Evolutionary conservation across 192 early-diverging fungal species (phyloP), one percentile per base, ranked within the genome.

Genomic region (Polychytrium aggregatum): DNA sequence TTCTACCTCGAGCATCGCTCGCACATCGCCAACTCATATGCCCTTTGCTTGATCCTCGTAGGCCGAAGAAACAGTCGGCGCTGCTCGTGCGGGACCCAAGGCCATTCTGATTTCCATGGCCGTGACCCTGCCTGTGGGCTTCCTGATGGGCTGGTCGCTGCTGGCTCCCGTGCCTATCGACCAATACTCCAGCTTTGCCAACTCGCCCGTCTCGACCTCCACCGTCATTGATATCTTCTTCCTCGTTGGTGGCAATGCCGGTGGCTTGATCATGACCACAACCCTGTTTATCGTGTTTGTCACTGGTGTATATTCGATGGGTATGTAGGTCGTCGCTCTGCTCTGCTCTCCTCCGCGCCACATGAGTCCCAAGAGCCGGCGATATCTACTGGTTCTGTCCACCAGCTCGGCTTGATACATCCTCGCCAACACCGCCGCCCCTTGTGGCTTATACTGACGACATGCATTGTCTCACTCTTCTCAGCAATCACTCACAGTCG

Each of bases 331-430:
- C n/a, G n/a, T n/a, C n/a, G n/a, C n/a, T n/a, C n/a, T n/a, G n/a
- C n/a, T n/a, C n/a, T n/a, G n/a, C n/a, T n/a, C n/a, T n/a, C n/a
- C n/a, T n/a, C n/a, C n/a, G n/a, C n/a, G n/a, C n/a, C n/a, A n/a
- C n/a, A n/a, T n/a, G n/a, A n/a, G n/a, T n/a, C n/a, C n/a, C n/a
- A n/a, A n/a, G n/a, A n/a, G n/a, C n/a, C n/a, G n/a, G n/a, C n/a
- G n/a, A n/a, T n/a, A n/a, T n/a, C n/a, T n/a, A n/a, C n/a, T 65
- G 36, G 63, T 68, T 43, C 53, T 64, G 3, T 16, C 48, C 3
- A 57, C 63, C 37, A 65, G 55, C 21, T 65, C 56, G 51, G 37
- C 51, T 29, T 62, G 62, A 40, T 60, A 65, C n/a, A 54, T 74
- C 38, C 52, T 45, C 26, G 56, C 65, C 17, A 47, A 68, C 25